Evolutionary conservation across 2,329 filamentous ascomycete genomes (phyloP).

Genomic region (Pleoardoris graminearum): DNA sequence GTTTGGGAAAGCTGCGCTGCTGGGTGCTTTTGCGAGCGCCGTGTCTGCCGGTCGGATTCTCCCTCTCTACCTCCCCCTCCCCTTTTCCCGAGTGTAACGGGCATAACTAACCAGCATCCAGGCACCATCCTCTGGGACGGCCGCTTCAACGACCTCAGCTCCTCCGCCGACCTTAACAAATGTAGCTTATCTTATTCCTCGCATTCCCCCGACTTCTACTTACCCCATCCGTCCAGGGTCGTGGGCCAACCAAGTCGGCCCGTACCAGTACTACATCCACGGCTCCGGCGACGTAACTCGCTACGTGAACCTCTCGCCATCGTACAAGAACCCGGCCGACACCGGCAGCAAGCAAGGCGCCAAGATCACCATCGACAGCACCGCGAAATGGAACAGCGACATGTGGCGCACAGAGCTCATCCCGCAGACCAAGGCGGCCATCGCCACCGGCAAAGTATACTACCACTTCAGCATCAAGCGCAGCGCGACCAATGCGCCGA

Average conservation of each 20-base stretch:
- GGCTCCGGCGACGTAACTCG: conserved; percentile 59
- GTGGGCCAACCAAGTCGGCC: conserved; percentile 68
- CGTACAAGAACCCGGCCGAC: conserved; percentile 69
- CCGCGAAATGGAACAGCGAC: conserved; percentile 72
- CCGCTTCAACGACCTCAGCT: conserved; percentile 63
- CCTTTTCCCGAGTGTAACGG: too few relatives aligned
- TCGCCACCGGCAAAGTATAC: conserved; percentile 68
- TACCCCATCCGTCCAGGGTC: conserved; percentile 51
- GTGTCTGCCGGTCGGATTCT: conserved; percentile 35
- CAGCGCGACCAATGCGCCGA: conserved; percentile 62
- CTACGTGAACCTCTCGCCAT: conserved; percentile 65
- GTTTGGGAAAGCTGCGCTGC: conserved; percentile 35
- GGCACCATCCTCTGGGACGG: conserved; percentile 66
- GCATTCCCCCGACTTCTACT: neutral
- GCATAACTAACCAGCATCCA: conserved; percentile 11
- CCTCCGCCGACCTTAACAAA: conserved; percentile 59
- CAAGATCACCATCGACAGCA: conserved; percentile 67
- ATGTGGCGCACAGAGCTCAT: conserved; percentile 78
- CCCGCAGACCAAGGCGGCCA: conserved; percentile 67
- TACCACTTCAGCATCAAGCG: conserved; percentile 74
- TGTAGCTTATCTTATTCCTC: conserved; percentile 37
- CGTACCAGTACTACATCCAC: conserved; percentile 79
- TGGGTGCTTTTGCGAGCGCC: conserved; percentile 36
- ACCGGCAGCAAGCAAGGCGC: conserved; percentile 64
- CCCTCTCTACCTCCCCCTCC: too few relatives aligned